Evolutionary conservation across 1,284 basidiomycete genomes (phyloP).

Genomic region (Cutaneotrichosporon dermatis): DNA sequence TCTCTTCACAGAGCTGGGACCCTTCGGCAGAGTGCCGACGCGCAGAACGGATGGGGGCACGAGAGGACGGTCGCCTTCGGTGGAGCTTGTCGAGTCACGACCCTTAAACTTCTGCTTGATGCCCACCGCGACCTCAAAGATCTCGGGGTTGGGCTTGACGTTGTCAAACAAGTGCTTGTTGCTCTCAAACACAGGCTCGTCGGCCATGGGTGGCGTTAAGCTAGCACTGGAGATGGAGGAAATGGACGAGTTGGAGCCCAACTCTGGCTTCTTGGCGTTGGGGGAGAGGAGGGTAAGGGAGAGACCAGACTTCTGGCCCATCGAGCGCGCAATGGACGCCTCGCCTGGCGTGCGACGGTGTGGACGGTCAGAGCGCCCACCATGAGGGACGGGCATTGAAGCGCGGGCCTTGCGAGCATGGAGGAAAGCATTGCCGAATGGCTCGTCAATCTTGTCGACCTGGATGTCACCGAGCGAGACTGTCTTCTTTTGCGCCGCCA

Average conservation of each 20-base stretch:
- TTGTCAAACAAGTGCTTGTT: slow-evolving; percentile 44
- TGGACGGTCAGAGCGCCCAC: slow-evolving; percentile 4
- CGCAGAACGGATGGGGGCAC: slow-evolving; percentile 21
- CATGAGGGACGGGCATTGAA: slow-evolving; percentile 7
- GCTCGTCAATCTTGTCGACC: slow-evolving; percentile 30
- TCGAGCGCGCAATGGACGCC: slow-evolving; percentile 41
- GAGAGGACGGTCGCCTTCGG: slow-evolving; percentile 13
- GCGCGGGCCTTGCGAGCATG: slow-evolving; percentile 16
- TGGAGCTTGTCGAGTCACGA: slow-evolving; percentile 37
- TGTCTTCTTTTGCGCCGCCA: slow-evolving; percentile 36
- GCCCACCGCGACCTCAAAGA: slow-evolving; percentile 39
- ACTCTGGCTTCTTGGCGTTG: slow-evolving; percentile 38
- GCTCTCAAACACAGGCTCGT: slow-evolving; percentile 18
- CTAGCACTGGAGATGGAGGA: slow-evolving; percentile 30
- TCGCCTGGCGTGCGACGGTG: slow-evolving; percentile 10
- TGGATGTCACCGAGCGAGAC: slow-evolving; percentile 43
- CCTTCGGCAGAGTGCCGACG: slow-evolving; percentile 8
- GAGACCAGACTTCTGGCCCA: slow-evolving; percentile 47
- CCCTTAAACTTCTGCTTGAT: slow-evolving; percentile 48
- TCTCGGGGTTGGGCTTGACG: slow-evolving; percentile 48
- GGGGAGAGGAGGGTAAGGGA: slow-evolving; percentile 35
- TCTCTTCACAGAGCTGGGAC: slow-evolving; percentile 12
- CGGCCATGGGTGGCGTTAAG: slow-evolving; percentile 35
- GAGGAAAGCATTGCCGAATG: slow-evolving; percentile 31
- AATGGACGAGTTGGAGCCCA: slow-evolving; percentile 41